A percentile compares a stretch with the other conserved stretches of the same genome.
Evolutionary conservation across 2,329 filamentous ascomycete genomes (phyloP).

Genomic region (Aspergillus ochraceus): DNA sequence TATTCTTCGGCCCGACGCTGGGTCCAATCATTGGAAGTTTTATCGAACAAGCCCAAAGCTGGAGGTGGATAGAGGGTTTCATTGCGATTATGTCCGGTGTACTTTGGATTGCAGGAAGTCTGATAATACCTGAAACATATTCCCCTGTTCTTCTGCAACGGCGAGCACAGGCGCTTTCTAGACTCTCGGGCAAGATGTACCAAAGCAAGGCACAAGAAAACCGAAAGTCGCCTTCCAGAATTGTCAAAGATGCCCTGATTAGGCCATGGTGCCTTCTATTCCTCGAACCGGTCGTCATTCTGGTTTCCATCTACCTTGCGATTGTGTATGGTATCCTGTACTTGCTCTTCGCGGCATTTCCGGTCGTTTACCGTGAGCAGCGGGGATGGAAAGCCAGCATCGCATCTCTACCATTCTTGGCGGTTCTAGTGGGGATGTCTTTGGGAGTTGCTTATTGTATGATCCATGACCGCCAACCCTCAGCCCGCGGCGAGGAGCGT

Average conservation of each 20-base stretch:
- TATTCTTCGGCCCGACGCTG: slow-evolving; percentile 62
- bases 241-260: slow-evolving; percentile 43
- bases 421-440: slow-evolving; percentile 40
- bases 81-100: slow-evolving; percentile 61
- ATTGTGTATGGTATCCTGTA: slow-evolving; percentile 51
- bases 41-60: slow-evolving; percentile 59
- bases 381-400: slow-evolving; percentile 46
- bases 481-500: neutral
- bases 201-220: slow-evolving; percentile 27
- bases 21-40: slow-evolving; percentile 67
- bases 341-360: slow-evolving; percentile 51
- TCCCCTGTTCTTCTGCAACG: slow-evolving; percentile 48
- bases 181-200: slow-evolving; percentile 48
- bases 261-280: slow-evolving; percentile 48
- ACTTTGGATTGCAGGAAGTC: slow-evolving; percentile 43
- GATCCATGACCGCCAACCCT: slow-evolving; percentile 24
- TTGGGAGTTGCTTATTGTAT: slow-evolving; percentile 37
- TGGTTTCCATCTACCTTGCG: slow-evolving; percentile 47
- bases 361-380: slow-evolving; percentile 45
- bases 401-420: slow-evolving; percentile 46
- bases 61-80: slow-evolving; percentile 65
- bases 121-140: slow-evolving; percentile 33
- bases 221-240: neutral
- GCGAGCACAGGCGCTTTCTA: slow-evolving; percentile 45
- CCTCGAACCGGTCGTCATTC: slow-evolving; percentile 48